Percentiles rank a stretch among this genome's conserved stretches.
Conservation (phyloP, 1,139 yeast genomes). For the Schwanniomyces etchellsii region DNA sequence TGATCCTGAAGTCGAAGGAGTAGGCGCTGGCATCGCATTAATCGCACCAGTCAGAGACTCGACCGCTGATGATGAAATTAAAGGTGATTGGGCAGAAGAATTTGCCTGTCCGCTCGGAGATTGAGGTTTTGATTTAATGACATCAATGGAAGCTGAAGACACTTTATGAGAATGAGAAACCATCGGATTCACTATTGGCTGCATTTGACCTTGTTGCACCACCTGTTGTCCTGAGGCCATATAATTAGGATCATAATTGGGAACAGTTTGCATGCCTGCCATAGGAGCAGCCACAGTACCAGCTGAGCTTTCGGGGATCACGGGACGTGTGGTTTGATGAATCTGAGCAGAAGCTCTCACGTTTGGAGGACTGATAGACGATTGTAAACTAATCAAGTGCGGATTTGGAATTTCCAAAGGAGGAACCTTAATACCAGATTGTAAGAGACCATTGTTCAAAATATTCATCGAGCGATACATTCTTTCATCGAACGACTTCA, state of each 20-base stretch:
- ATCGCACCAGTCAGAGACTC: constrained; percentile 3
- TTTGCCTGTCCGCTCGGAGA: constrained; percentile 4
- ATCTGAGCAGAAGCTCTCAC: background rate
- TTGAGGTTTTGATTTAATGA: constrained; percentile 4
- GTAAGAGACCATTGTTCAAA: constrained; percentile 43
- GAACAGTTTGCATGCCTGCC: constrained; percentile 2
- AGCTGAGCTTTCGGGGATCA: constrained; percentile 3
- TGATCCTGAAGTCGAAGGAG: constrained; percentile 4
- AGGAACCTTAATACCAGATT: constrained; percentile 65
- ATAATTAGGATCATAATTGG: background rate
- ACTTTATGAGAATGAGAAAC: constrained; percentile 3
- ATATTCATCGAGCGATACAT: constrained; percentile 46
- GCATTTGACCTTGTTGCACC: constrained; percentile 4
- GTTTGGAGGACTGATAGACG: constrained; percentile 8
- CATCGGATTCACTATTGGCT: background rate
- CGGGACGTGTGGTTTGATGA: constrained; percentile 2
- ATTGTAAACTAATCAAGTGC: constrained; percentile 16
- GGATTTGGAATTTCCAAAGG: constrained; percentile 52
- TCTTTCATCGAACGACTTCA: constrained; percentile 53
- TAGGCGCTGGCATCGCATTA: constrained; percentile 3
- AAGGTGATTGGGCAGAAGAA: constrained; percentile 3
- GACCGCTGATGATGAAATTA: constrained; percentile 6
- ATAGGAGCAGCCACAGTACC: constrained; percentile 8
- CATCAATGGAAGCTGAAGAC: constrained; percentile 4
- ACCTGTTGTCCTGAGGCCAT: background rate